Evolutionary conservation across 2,329 filamentous ascomycete species (phyloP).

Genomic region (Apiospora koreana): DNA sequence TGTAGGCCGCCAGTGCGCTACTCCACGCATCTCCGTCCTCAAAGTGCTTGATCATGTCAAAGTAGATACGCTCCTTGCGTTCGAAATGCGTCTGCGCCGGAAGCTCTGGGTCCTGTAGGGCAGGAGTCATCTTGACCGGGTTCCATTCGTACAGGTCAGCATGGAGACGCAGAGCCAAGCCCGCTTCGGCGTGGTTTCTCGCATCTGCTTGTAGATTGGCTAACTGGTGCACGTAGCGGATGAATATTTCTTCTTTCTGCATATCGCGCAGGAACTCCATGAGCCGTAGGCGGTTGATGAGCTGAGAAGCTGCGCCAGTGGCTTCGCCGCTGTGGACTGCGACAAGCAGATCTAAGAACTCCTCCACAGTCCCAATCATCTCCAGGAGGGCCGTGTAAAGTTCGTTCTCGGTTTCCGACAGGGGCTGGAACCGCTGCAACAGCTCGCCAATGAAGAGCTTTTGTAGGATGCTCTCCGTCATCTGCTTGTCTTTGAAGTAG

Average conservation of each 20-base stretch:
- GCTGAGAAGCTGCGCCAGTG: conserved; percentile 73
- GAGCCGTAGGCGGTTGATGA: conserved; percentile 84
- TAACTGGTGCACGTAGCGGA: conserved; percentile 92
- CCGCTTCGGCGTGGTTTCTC: conserved; percentile 83
- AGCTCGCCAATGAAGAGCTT: conserved; percentile 91
- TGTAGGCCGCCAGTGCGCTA: conserved; percentile 83
- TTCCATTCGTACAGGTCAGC: conserved; percentile 95
- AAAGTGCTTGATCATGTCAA: conserved; percentile 92
- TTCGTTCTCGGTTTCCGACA: conserved; percentile 66
- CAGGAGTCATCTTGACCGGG: conserved; percentile 63
- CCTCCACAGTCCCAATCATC: conserved; percentile 82
- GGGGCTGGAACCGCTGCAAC: conserved; percentile 73
- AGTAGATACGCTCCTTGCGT: conserved; percentile 88
- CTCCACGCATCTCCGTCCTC: conserved; percentile 95
- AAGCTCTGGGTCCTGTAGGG: conserved; percentile 73
- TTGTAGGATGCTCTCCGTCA: conserved; percentile 86
- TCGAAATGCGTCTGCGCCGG: conserved; percentile 87
- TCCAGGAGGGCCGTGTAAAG: conserved; percentile 76
- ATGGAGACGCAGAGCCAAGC: conserved; percentile 84
- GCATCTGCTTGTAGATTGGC: conserved; percentile 74
- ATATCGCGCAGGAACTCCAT: conserved; percentile 98
- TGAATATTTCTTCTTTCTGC: conserved; percentile 96
- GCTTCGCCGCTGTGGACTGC: conserved; percentile 81
- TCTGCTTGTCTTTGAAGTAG: conserved; percentile 84
- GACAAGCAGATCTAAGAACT: conserved; percentile 86